These are phyloP conservation scores for Panaeolus cyanescens DNA, from an alignment of 768 basidiomycete genomes.

Conservation along the genomic window DNA sequence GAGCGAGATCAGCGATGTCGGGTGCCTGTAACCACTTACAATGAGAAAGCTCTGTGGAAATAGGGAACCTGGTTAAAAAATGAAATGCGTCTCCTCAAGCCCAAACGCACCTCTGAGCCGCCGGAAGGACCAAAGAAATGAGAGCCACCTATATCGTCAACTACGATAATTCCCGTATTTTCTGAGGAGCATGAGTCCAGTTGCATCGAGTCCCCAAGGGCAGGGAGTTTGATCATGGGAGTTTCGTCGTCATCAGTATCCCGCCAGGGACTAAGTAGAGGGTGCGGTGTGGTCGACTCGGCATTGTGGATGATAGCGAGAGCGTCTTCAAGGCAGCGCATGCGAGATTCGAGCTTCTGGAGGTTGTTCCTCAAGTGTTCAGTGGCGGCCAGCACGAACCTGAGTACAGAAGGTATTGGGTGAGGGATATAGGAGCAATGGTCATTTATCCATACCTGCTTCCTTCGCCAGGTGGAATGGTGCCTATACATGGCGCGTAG, in stretches of 20 bases:
- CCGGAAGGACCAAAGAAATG: slow-evolving; percentile 51
- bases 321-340: slow-evolving; percentile 57
- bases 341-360: slow-evolving; percentile 46
- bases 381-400: slow-evolving; percentile 54
- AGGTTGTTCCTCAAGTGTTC: slow-evolving; percentile 54
- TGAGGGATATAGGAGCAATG: neutral
- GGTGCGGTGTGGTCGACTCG: slow-evolving; percentile 42
- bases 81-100: neutral
- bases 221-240: neutral
- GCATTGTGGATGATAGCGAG: slow-evolving; percentile 45
- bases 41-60: slow-evolving; percentile 40
- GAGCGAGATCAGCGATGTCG: neutral
- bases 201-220: neutral
- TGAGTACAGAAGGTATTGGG: slow-evolving; percentile 15
- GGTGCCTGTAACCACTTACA: slow-evolving; percentile 25
- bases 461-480: slow-evolving; percentile 56
- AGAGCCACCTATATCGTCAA: slow-evolving; percentile 40
- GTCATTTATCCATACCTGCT: slow-evolving; percentile 38
- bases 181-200: slow-evolving; percentile 19
- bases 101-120: slow-evolving; percentile 45
- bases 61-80: slow-evolving; percentile 10
- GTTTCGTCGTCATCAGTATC: slow-evolving; percentile 33
- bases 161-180: slow-evolving; percentile 44
- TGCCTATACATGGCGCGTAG: slow-evolving; percentile 31
- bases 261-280: slow-evolving; percentile 32